phyloP scores from a whole-genome alignment of 2,329 filamentous ascomycete genomes.

The Aspergillus pseudoterreus region DNA sequence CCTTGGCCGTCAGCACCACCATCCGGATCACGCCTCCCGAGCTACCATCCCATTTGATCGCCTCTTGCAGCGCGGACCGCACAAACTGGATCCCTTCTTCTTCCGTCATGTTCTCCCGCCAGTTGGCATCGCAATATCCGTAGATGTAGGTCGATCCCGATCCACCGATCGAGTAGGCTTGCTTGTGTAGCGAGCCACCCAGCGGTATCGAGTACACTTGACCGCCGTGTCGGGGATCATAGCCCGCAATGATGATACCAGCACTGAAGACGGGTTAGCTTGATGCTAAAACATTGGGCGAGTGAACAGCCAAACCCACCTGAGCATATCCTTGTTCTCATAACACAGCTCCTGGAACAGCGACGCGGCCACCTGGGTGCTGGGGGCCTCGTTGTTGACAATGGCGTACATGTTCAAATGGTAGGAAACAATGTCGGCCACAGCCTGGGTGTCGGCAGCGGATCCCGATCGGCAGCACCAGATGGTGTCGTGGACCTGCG shows the following conservation, averaged over 20 bases:
- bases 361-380: constrained; percentile 89
- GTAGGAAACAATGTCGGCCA: constrained; percentile 97
- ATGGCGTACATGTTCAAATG: constrained; percentile 90
- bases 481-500: constrained; percentile 96
- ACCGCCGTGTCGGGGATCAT: constrained; percentile 89
- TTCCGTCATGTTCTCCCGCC: constrained; percentile 93
- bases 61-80: constrained; percentile 84
- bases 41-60: constrained; percentile 99
- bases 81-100: constrained; percentile 87
- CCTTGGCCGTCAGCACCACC: constrained; percentile 88
- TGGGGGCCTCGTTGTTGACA: constrained; percentile 82
- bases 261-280: constrained; percentile 56
- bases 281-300: neutral
- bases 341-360: constrained; percentile 99
- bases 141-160: constrained; percentile 99
- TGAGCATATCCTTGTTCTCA: constrained; percentile 89
- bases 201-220: constrained; percentile 97
- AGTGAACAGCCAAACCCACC: constrained; percentile 56
- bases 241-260: constrained; percentile 97
- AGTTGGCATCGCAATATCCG: constrained; percentile 95
- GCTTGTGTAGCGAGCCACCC: constrained; percentile 95
- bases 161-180: constrained; percentile 89
- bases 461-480: constrained; percentile 99
- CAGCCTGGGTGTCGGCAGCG: constrained; percentile 94
- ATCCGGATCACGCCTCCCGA: constrained; percentile 97